Evolutionary conservation across 2,329 filamentous ascomycete species (phyloP).

Genomic region (Gnomoniopsis sp.): DNA sequence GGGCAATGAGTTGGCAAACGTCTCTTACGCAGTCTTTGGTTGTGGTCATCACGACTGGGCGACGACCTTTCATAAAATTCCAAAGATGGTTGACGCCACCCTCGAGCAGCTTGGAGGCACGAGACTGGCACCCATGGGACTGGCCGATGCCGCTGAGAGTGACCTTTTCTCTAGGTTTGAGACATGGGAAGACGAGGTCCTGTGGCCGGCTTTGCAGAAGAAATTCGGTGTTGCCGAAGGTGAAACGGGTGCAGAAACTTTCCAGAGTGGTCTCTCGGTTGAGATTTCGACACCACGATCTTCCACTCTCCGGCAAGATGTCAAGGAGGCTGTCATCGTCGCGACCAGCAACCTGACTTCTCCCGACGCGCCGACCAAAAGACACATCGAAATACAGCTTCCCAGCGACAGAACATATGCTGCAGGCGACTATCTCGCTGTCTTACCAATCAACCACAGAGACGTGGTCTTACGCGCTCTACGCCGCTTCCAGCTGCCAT

Average conservation of each 20-base stretch:
- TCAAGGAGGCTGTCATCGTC: constrained; percentile 56
- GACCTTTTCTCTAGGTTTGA: constrained; percentile 65
- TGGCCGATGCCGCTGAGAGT: constrained; percentile 55
- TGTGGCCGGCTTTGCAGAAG: constrained; percentile 45
- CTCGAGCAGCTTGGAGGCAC: constrained; percentile 44
- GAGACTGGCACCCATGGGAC: constrained; percentile 46
- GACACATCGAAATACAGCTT: constrained; percentile 63
- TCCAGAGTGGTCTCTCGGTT: constrained; percentile 35
- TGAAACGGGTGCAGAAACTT: neutral
- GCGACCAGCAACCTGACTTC: constrained; percentile 47
- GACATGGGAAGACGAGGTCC: constrained; percentile 55
- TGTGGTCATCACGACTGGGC: constrained; percentile 57
- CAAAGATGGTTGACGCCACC: constrained; percentile 54
- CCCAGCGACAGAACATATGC: constrained; percentile 64
- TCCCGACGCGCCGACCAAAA: constrained; percentile 52
- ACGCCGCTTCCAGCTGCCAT: constrained; percentile 60
- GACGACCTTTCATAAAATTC: constrained; percentile 62
- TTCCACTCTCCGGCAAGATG: constrained; percentile 55
- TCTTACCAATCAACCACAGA: constrained; percentile 67
- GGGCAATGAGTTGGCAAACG: constrained; percentile 45
- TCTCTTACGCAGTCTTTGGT: constrained; percentile 66
- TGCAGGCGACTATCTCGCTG: constrained; percentile 71
- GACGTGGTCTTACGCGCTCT: constrained; percentile 61
- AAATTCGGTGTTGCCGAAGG: constrained; percentile 24
- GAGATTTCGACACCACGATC: constrained; percentile 50